Conservation (phyloP, 2,329 filamentous ascomycete genomes). For the Kalaharituber pfeilii region DNA sequence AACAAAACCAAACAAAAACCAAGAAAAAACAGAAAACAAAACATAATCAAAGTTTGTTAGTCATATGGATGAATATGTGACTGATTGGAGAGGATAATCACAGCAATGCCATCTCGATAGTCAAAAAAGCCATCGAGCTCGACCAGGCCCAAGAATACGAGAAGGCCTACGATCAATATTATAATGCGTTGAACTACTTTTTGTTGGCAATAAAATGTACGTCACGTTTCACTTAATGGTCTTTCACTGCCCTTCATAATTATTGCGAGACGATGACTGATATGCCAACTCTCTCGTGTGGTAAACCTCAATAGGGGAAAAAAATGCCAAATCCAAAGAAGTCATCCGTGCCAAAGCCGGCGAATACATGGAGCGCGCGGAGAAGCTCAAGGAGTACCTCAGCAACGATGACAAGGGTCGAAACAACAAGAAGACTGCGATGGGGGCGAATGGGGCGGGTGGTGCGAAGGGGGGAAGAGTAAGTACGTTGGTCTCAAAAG, state of each 20-base stretch:
- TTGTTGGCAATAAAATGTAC: slow-evolving; percentile 90
- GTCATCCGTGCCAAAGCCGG: slow-evolving; percentile 90
- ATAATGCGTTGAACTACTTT: slow-evolving; percentile 88
- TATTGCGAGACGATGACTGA: neutral
- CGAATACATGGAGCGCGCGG: slow-evolving; percentile 96
- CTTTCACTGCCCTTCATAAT: neutral
- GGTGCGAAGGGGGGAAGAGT: slow-evolving; percentile 37
- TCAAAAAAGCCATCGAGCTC: slow-evolving; percentile 93
- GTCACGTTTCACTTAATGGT: slow-evolving; percentile 19
- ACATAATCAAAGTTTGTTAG: too few species aligned
- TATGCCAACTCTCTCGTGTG: slow-evolving; percentile 16
- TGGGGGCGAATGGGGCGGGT: slow-evolving; percentile 33
- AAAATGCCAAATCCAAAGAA: slow-evolving; percentile 91
- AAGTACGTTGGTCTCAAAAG: slow-evolving; percentile 31
- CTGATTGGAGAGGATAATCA: slow-evolving; percentile 2
- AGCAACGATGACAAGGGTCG: slow-evolving; percentile 44
- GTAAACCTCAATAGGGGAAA: slow-evolving; percentile 42
- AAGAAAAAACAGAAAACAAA: too few species aligned
- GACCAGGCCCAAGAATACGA: slow-evolving; percentile 95
- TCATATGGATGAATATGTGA: too few species aligned
- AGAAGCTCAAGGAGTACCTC: slow-evolving; percentile 90
- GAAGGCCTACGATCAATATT: slow-evolving; percentile 91
- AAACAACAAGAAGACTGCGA: slow-evolving; percentile 24
- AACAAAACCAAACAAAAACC: too few species aligned
- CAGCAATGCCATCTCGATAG: slow-evolving; percentile 72